Conservation (phyloP, 2,329 filamentous ascomycete genomes). For the Tolypocladium cylindrosporum region DNA sequence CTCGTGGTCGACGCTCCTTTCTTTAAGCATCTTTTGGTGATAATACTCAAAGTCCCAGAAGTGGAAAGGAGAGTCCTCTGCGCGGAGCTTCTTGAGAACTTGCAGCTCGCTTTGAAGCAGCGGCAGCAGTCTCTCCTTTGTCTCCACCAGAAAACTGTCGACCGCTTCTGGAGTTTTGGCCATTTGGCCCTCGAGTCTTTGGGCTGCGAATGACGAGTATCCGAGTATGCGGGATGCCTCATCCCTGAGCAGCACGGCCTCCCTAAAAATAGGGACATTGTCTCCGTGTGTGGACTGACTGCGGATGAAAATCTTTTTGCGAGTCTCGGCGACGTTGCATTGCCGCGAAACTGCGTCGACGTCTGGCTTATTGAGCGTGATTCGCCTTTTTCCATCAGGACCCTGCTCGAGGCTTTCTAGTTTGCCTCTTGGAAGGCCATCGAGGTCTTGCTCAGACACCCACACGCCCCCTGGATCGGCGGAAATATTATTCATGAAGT, state of each 20-base stretch:
- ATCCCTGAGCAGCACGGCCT: slow-evolving; percentile 4
- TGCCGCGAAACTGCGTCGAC: not conserved
- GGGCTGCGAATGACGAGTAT: slow-evolving; percentile 1
- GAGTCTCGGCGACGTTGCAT: not conserved
- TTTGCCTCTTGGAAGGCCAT: not conserved
- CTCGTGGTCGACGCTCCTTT: slow-evolving; percentile 1
- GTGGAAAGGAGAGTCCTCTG: not conserved
- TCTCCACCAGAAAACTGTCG: not conserved
- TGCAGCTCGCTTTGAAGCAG: not conserved
- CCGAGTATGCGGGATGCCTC: slow-evolving; percentile 3
- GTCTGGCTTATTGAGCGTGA: not conserved
- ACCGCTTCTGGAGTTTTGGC: slow-evolving; percentile 2
- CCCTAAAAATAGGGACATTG: slow-evolving; percentile 1
- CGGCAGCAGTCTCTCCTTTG: not conserved
- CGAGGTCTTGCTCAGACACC: not conserved
- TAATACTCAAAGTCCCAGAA: slow-evolving; percentile 2
- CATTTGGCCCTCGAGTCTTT: not conserved
- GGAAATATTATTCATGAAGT: not conserved
- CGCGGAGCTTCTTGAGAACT: not conserved
- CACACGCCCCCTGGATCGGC: not conserved
- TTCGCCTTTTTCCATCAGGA: not conserved
- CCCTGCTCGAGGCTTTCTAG: not conserved
- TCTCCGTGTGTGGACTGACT: not conserved
- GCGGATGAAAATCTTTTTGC: no score
- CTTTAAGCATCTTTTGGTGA: not conserved